A percentile compares a stretch with the other conserved stretches of the same genome.
Conservation (phyloP, 148 eudicot species). For the Vaccinium myrtillus region DNA sequence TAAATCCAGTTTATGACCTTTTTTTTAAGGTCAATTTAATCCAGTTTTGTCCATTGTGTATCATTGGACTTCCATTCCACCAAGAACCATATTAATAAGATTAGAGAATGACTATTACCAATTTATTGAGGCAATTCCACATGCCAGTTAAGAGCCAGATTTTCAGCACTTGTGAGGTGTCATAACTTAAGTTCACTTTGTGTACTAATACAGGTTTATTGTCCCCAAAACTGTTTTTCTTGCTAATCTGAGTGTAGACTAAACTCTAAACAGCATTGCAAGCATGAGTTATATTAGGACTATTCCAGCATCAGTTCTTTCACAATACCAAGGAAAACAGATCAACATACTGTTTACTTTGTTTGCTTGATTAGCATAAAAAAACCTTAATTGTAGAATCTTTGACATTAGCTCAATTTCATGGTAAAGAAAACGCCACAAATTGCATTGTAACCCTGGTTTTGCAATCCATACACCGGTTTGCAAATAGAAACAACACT, state of each 20-base stretch:
- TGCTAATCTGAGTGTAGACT: background rate
- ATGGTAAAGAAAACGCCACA: background rate
- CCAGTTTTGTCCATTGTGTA: background rate
- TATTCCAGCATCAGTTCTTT: background rate
- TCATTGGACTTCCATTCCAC: background rate
- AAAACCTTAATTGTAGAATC: background rate
- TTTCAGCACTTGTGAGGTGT: background rate
- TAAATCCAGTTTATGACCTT: background rate
- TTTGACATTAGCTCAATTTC: background rate
- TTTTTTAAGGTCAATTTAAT: background rate
- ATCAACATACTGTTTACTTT: background rate
- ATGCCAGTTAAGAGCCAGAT: background rate
- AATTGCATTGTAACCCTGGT: background rate
- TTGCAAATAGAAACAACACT: constrained; percentile 27
- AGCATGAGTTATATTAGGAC: background rate
- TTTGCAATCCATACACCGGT: background rate
- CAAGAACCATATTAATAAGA: too few relatives aligned
- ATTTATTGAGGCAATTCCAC: background rate
- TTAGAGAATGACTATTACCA: background rate
- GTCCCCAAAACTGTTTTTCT: background rate
- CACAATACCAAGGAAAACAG: background rate
- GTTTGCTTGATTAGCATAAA: background rate
- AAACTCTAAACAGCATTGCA: too few relatives aligned
- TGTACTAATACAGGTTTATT: background rate
- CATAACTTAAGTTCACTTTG: background rate